Evolutionary conservation across 1,284 basidiomycete genomes (phyloP), one percentile per base, ranked within the genome.

Genomic region (Ceratobasidium sp.): DNA sequence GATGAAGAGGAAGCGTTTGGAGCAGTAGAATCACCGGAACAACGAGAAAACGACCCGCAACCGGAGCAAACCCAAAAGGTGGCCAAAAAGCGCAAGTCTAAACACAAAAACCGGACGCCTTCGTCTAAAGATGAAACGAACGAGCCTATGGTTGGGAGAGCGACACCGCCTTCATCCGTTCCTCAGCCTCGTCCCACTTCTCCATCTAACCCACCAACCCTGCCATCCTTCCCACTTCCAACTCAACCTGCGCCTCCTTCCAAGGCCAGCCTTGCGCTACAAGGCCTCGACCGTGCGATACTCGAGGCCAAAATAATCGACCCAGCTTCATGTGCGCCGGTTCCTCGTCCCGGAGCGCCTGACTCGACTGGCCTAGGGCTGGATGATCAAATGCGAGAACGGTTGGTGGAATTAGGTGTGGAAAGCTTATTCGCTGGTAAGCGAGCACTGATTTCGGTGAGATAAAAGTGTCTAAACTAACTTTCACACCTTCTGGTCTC

Each of bases 371-470:
- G 71, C 3, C 70, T 87, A 0, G 88, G 88, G 8, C 84, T 97
- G 19, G 88, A 89, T 75, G 87, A 88, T 79, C 89, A 86, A 81
- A 93, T 89, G 76, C 86, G 88, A 80, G 89, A 84, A 80, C 86
- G 92, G 61, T 82, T 98, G 73, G 83, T 86, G 61, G 93, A 95
- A 17, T 86, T 95, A 22, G 95, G 94, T 2, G 90, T 97, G 34
- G 86, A 86, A 3, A 91, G 95, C 77, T 86, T 97, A 77, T 97
- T 98, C 84, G 95, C 96, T 76, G 95, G 95, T 95, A 81, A 79
- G 89, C 84, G n/a, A 25, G 5, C 62, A 77, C 32, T 74, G 19
- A 43, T 29, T 40, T 46, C 34, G 15, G 19, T 49, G 15, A 32
- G 4, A 29, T n/a, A 17, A 19, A 32, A 5, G 34, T 32, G 19